phyloP scores from a whole-genome alignment of 2,329 filamentous ascomycete genomes.

The Ophiostoma quercus region DNA sequence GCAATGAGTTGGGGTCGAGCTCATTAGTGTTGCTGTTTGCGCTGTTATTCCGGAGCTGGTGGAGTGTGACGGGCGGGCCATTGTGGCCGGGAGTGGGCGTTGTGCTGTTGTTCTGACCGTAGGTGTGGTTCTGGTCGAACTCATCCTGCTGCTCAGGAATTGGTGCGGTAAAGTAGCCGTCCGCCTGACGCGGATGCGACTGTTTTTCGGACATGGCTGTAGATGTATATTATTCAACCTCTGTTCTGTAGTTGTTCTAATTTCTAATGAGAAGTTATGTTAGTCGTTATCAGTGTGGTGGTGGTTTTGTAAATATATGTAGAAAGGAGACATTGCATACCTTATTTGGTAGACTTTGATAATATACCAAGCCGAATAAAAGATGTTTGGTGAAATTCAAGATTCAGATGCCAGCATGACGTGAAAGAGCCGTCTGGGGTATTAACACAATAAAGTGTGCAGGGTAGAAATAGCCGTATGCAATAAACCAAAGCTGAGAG shows the following conservation, averaged over 20 bases:
- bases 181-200: neutral
- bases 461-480: neutral
- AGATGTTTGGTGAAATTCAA: neutral
- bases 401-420: neutral
- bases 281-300: neutral
- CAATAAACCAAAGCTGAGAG: neutral
- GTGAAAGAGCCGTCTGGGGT: neutral
- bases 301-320: neutral
- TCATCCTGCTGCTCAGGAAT: neutral
- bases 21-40: neutral
- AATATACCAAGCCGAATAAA: neutral
- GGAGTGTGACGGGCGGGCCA: neutral
- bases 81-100: neutral
- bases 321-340: neutral
- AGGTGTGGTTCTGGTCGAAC: neutral
- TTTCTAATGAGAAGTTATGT: neutral
- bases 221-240: neutral
- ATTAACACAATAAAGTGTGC: neutral
- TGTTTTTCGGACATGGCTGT: slow-evolving; percentile 12
- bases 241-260: neutral
- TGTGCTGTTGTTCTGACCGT: neutral
- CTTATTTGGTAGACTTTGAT: neutral
- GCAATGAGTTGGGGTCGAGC: neutral
- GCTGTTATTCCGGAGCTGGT: slow-evolving; percentile 3
- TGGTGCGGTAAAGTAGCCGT: neutral